A percentile compares a stretch with the other conserved stretches of the same genome.
phyloP scores from a whole-genome alignment of 805 yeast species.

The Lipomyces oligophaga region DNA sequence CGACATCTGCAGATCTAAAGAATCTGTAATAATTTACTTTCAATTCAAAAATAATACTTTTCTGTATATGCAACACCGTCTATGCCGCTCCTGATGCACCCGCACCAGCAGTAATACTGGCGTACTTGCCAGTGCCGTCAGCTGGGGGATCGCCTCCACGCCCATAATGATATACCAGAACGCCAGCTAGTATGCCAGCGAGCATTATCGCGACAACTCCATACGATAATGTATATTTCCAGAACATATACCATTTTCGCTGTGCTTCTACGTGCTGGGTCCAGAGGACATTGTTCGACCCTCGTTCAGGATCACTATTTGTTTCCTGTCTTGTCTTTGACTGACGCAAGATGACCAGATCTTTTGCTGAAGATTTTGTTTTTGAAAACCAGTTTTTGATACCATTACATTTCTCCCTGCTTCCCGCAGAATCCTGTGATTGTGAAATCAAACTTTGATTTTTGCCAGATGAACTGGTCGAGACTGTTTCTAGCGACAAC shows the following conservation, averaged over 20 bases:
- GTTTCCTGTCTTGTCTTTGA: neutral
- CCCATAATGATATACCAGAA: conserved; percentile 19
- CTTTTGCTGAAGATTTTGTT: no score
- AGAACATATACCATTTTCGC: conserved; percentile 16
- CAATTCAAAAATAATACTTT: no score
- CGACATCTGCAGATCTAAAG: no score
- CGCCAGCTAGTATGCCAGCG: conserved; percentile 26
- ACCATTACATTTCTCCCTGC: no score
- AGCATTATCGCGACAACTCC: conserved; percentile 15
- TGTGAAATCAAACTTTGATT: no score
- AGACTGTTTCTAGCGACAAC: no score
- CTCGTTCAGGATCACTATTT: conserved; percentile 6
- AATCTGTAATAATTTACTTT: no score
- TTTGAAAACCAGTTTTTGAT: no score
- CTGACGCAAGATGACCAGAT: conserved; percentile 6
- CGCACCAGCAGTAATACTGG: conserved; percentile 4
- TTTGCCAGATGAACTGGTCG: no score
- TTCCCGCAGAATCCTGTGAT: no score
- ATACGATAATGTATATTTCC: conserved; percentile 18
- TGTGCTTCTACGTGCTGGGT: conserved; percentile 9
- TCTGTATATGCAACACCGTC: no score
- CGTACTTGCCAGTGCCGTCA: conserved; percentile 9
- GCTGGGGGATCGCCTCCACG: conserved; percentile 14
- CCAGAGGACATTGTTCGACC: conserved; percentile 16
- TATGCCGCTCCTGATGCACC: conserved; percentile 9